Conservation (phyloP, 225 moss, liverwort and hornwort genomes). For the Climacium dendroides region DNA sequence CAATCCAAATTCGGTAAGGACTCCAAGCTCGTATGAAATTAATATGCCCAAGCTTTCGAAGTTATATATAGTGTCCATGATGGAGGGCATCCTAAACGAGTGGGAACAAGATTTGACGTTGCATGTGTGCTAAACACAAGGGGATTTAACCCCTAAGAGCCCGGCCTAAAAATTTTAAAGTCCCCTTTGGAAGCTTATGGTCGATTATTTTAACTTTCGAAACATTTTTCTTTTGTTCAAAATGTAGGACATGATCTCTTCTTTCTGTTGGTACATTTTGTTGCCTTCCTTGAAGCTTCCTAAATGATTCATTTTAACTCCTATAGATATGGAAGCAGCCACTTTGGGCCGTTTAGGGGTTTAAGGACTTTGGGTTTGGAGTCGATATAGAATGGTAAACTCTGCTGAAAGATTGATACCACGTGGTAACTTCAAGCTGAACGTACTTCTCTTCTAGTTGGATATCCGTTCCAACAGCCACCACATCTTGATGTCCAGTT, state of each 20-base stretch:
- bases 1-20: constrained; percentile 59
- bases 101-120: background rate
- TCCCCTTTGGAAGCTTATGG: background rate
- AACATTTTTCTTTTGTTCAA: background rate
- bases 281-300: background rate
- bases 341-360: background rate
- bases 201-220: background rate
- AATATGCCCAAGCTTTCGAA: background rate
- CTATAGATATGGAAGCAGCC: background rate
- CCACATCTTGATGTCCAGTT: background rate
- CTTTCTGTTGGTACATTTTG: background rate
- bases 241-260: background rate
- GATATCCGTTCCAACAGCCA: background rate
- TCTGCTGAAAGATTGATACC: background rate
- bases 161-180: background rate
- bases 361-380: background rate
- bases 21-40: background rate
- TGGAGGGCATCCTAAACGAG: background rate
- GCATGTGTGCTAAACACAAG: background rate
- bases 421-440: background rate
- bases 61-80: background rate
- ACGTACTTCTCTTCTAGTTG: background rate
- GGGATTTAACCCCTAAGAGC: background rate
- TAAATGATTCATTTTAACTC: background rate
- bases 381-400: background rate